phyloP scores from a whole-genome alignment of 805 yeast genomes.

The Suhomyces canberraensis region DNA sequence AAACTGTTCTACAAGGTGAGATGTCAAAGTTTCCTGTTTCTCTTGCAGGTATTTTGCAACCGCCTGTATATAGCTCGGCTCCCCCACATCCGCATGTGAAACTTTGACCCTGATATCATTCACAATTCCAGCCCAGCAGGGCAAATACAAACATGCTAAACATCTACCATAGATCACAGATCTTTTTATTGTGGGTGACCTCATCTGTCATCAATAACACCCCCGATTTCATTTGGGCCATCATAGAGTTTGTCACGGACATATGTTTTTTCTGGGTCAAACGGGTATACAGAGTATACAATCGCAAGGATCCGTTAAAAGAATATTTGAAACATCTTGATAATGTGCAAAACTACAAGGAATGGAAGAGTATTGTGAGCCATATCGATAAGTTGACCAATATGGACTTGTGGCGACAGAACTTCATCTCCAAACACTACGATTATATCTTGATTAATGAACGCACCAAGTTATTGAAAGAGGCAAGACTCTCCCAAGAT shows the following conservation, averaged over 20 bases:
- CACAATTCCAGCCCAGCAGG: too few relatives aligned
- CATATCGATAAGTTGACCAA: slow-evolving; percentile 49
- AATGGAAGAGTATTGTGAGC: slow-evolving; percentile 59
- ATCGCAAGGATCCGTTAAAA: slow-evolving; percentile 42
- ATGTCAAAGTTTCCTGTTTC: too few relatives aligned
- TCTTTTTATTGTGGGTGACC: slow-evolving; percentile 19
- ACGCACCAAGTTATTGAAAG: slow-evolving; percentile 57
- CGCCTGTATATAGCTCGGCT: too few relatives aligned
- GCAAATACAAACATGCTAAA: too few relatives aligned
- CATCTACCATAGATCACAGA: not conserved
- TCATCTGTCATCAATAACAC: slow-evolving; percentile 32
- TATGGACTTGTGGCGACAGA: slow-evolving; percentile 66
- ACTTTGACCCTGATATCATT: too few relatives aligned
- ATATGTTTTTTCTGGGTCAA: slow-evolving; percentile 47
- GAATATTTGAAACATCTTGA: slow-evolving; percentile 49
- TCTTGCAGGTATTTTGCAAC: too few relatives aligned
- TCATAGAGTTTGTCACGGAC: slow-evolving; percentile 43
- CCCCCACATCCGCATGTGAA: too few relatives aligned
- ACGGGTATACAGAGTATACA: slow-evolving; percentile 32
- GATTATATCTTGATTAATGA: slow-evolving; percentile 82
- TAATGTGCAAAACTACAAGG: slow-evolving; percentile 56
- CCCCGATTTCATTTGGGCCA: slow-evolving; percentile 39
- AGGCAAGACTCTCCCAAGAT: slow-evolving; percentile 61
- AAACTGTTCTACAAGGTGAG: too few relatives aligned
- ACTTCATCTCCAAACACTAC: slow-evolving; percentile 74